These are phyloP conservation scores for Batkoa obscura DNA, from an alignment of 371 early-diverging fungal genomes.

Conservation along the genomic window DNA sequence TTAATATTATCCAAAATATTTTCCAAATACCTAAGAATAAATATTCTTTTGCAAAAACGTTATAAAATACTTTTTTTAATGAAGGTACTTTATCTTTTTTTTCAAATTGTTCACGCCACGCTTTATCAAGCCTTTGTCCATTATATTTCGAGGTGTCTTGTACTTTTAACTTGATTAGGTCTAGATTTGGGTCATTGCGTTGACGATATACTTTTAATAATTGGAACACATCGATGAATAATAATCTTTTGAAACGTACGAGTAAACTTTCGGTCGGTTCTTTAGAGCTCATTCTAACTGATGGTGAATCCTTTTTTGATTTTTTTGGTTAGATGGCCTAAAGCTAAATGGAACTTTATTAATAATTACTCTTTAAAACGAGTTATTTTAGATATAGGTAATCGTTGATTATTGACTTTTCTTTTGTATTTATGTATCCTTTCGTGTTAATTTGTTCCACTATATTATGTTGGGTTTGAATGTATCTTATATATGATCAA, in stretches of 20 bases:
- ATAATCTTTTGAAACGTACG: not conserved
- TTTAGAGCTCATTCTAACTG: no score
- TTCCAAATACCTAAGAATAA: slow-evolving; percentile 30
- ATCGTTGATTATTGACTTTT: no score
- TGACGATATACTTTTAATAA: slow-evolving; percentile 2
- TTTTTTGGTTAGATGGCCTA: no score
- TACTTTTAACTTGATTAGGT: not conserved
- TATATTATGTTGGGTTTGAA: no score
- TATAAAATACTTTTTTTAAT: slow-evolving; percentile 17
- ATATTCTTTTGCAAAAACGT: slow-evolving; percentile 25
- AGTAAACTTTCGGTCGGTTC: no score
- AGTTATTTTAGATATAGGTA: no score
- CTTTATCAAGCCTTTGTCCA: not conserved
- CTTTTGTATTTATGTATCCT: no score
- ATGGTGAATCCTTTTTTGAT: no score
- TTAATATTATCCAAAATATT: slow-evolving; percentile 31
- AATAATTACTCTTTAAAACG: no score
- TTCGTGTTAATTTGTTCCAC: no score
- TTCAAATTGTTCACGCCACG: not conserved
- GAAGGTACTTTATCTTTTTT: slow-evolving; percentile 5
- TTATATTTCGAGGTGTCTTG: not conserved
- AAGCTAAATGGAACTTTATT: no score
- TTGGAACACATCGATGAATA: slow-evolving; percentile 13
- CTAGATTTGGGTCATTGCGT: not conserved
- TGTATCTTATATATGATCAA: no score